Evolutionary conservation across 2,329 filamentous ascomycete species (phyloP), one percentile per base, ranked within the genome.

Genomic region (Neophaeococcomyces aloes): DNA sequence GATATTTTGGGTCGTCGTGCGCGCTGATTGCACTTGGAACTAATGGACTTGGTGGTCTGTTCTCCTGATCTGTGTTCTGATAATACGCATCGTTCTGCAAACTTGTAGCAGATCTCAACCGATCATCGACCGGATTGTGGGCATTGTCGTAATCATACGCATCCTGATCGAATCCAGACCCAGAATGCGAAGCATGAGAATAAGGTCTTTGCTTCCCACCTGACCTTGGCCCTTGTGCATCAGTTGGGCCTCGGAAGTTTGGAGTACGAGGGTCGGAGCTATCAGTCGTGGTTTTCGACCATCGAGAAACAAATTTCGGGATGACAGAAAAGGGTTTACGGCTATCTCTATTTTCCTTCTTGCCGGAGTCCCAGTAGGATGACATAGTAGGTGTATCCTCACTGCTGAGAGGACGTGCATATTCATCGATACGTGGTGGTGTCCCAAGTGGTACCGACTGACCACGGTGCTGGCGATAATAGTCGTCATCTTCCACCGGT

Each of bases 211-310:
- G 65, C 68, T 79, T 65, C 37, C 38, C 23, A 27, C 23, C 10
- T 27, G 23, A 27, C 10, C 23, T 27, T 6, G 23, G 23, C 10
- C 5, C 23, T 10, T 27, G 23, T 10, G 23, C 23, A 27, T 27
- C 23, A 6, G 23, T 27, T 27, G 23, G 23, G 10, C 23, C 23
- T 10, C 23, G 23, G 10, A 27, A 27, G 10, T 27, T 27, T 10
- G 23, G 23, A 27, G 23, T 27, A 6, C 23, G 23, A 10, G 23
- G 23, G 23, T 27, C 10, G 10, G 23, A 27, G 10, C 23, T 27
- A 6, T 27, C 23, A 10, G 88, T 77, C 0, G 91, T 98, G 2
- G 89, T 96, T 66, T 93, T 91, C 0, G 89, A 96, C 91, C 91
- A 98, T 33, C 91, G 78, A 4, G 91, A 96, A 50, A 54, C 45